Base-by-base conservation (phyloP, 495 filamentous ascomycete species). In the Mycothermus thermophilus region DNA sequence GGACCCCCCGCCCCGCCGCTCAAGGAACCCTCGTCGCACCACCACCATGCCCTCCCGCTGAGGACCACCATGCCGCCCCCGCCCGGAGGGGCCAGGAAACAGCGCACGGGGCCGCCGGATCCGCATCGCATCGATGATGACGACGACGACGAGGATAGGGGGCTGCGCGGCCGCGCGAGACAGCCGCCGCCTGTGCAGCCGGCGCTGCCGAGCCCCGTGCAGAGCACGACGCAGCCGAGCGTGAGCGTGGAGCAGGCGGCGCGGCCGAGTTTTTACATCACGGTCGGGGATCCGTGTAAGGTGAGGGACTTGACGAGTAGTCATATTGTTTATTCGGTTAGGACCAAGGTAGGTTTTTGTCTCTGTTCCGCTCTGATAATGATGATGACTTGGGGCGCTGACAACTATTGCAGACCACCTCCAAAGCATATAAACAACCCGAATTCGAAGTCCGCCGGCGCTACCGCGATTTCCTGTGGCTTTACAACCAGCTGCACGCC, bases 381-480 rank as follows among this genome's bases (percentile, higher is more conserved):
- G 10, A 11, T 27, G 10, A 29, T 7, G 21, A 11, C 12, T 8
- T 13, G 9, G 20, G 12, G 16, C 19, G 18, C 8, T 15, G 18
- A 30, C n/a, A 11, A 24, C 19, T 7, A 13, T 45, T 27, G 3
- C 44, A 92, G 82, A 97, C 90, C 15, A 79, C 85, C 5, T 96
- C 92, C 3, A 96, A 94, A 61, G 90, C 84, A 23, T 97, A 95
- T 55, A 80, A 79, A 44, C 78, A 82, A 41, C 69, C 78, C 19
- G 85, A 94, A 50, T 97, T 97, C 42, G 74, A 79, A 14, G 90
- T 97, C 40, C 87, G 79, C 45, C 75, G 90, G 39, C 75, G 90
- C 40, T 97, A 95, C 61, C 76, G 90, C 29, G 90, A 97, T 60
- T 96, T 97, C 52, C 62, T 96, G 24, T 97, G 90, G 90, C 77